Percentiles rank a stretch among this genome's conserved stretches.
These are phyloP conservation scores for Trichocomaceae sp. DNA, from an alignment of 2,329 filamentous ascomycete species.

Conservation along the genomic window DNA sequence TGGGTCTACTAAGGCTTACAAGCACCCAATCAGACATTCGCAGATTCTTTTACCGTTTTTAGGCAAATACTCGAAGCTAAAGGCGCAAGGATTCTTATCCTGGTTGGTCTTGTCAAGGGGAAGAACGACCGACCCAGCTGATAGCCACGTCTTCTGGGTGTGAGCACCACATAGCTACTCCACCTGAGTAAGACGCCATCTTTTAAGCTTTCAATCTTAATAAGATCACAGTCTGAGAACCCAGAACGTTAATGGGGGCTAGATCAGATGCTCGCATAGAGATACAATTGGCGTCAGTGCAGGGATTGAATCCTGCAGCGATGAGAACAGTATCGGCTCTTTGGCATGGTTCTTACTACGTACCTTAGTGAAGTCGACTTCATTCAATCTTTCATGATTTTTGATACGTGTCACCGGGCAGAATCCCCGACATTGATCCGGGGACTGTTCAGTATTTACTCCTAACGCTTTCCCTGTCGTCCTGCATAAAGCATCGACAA, in stretches of 20 bases:
- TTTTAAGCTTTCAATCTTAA: background rate
- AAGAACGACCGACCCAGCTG: background rate
- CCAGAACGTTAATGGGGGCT: background rate
- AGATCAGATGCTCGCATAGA: background rate
- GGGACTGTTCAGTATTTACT: background rate
- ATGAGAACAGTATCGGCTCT: background rate
- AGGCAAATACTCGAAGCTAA: background rate
- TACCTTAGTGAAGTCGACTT: background rate
- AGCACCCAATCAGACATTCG: background rate
- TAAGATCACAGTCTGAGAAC: background rate
- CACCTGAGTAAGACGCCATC: background rate
- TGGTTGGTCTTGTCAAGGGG: background rate
- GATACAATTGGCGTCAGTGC: background rate
- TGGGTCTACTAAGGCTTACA: conserved; percentile 4
- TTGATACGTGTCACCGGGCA: no score
- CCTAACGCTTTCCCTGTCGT: background rate
- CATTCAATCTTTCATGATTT: background rate
- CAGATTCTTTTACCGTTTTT: background rate
- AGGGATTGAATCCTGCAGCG: background rate
- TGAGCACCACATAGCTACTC: background rate
- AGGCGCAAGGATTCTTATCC: background rate
- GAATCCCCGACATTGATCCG: background rate
- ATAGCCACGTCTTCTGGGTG: background rate
- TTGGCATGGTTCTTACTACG: background rate
- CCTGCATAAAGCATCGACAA: background rate